phyloP scores from a whole-genome alignment of 108 stramenopile species.

The Nitzschia sp. region DNA sequence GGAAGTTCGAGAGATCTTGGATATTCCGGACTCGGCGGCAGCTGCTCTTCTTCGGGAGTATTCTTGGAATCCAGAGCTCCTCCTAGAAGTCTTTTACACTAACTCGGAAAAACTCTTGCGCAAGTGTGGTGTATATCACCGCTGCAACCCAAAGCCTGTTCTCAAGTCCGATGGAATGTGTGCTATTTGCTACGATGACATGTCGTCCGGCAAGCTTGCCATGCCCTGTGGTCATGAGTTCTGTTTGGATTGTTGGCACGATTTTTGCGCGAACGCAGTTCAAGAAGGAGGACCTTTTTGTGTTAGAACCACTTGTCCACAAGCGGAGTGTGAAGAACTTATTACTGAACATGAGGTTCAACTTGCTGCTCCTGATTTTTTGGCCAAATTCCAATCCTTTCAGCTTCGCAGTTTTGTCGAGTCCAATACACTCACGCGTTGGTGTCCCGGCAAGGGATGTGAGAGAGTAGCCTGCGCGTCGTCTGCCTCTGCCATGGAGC shows the following conservation, averaged over 20 bases:
- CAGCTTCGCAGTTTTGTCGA: slow-evolving; percentile 93
- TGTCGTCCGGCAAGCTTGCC: slow-evolving; percentile 60
- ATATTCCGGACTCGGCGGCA: slow-evolving; percentile 74
- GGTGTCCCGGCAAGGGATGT: slow-evolving; percentile 97
- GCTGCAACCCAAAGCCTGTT: slow-evolving; percentile 28
- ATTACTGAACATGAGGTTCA: slow-evolving; percentile 81
- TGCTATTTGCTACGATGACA: slow-evolving; percentile 86
- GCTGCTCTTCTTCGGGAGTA: slow-evolving; percentile 83
- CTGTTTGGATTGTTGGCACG: slow-evolving; percentile 92
- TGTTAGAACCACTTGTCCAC: slow-evolving; percentile 85
- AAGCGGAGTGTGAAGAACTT: slow-evolving; percentile 83
- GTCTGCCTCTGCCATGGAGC: slow-evolving; percentile 56
- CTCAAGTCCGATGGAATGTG: slow-evolving; percentile 53
- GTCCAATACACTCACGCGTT: slow-evolving; percentile 87
- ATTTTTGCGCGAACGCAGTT: slow-evolving; percentile 82
- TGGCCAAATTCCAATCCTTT: slow-evolving; percentile 70
- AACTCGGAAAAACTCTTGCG: slow-evolving; percentile 65
- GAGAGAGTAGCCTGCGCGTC: slow-evolving; percentile 83
- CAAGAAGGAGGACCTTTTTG: slow-evolving; percentile 79
- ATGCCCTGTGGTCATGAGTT: slow-evolving; percentile 96
- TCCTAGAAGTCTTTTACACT: slow-evolving; percentile 81
- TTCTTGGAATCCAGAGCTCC: slow-evolving; percentile 91
- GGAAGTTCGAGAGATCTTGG: slow-evolving; percentile 82
- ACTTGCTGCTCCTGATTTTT: slow-evolving; percentile 50
- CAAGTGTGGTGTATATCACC: slow-evolving; percentile 71